These are phyloP conservation scores for Globisporangium nagaii DNA, from an alignment of 352 stramenopile species.

Conservation along the genomic window DNA sequence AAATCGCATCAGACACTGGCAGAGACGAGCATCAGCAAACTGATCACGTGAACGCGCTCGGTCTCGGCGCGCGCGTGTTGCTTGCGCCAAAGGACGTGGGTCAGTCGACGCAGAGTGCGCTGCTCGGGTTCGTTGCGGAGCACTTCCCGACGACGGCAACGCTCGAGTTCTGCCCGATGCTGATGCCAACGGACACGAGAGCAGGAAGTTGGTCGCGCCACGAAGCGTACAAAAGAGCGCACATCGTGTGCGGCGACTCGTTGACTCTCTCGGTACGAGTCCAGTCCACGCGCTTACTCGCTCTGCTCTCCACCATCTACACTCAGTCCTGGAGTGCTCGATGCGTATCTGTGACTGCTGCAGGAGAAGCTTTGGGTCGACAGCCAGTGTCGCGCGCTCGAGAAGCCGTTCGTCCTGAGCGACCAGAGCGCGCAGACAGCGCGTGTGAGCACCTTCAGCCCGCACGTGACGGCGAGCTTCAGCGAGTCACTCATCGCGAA, in stretches of 20 bases:
- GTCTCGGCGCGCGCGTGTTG: slow-evolving; percentile 4
- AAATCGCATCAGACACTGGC: neutral
- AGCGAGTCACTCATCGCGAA: slow-evolving; percentile 12
- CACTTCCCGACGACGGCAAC: neutral
- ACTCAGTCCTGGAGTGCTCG: too few species aligned
- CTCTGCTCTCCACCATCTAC: too few species aligned
- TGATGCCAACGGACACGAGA: too few species aligned
- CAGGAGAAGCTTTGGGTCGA: slow-evolving; percentile 19
- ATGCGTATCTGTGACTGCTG: neutral
- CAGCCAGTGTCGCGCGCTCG: slow-evolving; percentile 12
- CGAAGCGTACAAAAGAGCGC: neutral
- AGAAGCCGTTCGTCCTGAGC: slow-evolving; percentile 15
- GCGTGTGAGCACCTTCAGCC: slow-evolving; percentile 5
- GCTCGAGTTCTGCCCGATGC: slow-evolving; percentile 3
- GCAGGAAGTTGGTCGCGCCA: neutral
- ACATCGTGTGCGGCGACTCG: slow-evolving; percentile 10
- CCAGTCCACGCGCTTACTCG: too few species aligned
- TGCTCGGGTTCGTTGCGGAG: slow-evolving; percentile 1
- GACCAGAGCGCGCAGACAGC: neutral
- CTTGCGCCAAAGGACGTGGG: neutral
- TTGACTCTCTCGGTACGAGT: slow-evolving; percentile 2
- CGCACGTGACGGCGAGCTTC: slow-evolving; percentile 14
- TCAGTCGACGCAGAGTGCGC: neutral
- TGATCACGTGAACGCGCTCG: neutral
- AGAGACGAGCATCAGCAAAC: neutral